Evolutionary conservation across 2,329 filamentous ascomycete genomes (phyloP).

Genomic region (Aspergillus sp.): DNA sequence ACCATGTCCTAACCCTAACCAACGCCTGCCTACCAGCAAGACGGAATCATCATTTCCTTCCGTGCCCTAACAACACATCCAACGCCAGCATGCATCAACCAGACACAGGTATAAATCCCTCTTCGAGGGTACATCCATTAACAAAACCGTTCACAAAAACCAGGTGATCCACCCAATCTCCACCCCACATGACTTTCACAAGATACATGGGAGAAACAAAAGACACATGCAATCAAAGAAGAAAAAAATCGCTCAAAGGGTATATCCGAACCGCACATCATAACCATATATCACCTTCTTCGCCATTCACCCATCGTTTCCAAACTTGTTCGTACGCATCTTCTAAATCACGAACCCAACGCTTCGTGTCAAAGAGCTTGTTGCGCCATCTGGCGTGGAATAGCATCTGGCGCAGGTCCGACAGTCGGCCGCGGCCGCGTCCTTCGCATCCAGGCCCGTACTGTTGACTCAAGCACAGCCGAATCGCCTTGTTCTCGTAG

Average conservation of each 20-base stretch:
- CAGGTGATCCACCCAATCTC: constrained; percentile 1
- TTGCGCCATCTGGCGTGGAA: constrained; percentile 84
- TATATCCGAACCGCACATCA: constrained; percentile 39
- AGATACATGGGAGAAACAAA: constrained; percentile 1
- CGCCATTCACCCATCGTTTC: constrained; percentile 79
- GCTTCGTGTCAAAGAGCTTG: constrained; percentile 82
- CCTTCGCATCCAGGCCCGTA: constrained; percentile 51
- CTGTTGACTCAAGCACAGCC: constrained; percentile 61
- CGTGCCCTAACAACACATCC: constrained; percentile 7
- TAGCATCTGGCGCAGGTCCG: constrained; percentile 75
- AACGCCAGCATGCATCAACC: constrained; percentile 11
- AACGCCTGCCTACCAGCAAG: not conserved
- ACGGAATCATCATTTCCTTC: constrained; percentile 4
- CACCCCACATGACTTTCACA: not conserved
- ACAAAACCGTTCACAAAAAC: not conserved
- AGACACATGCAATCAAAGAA: constrained; percentile 5
- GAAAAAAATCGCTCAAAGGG: constrained; percentile 34
- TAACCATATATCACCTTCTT: constrained; percentile 92
- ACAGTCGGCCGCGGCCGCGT: constrained; percentile 62
- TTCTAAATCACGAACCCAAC: constrained; percentile 91
- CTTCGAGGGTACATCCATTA: not conserved
- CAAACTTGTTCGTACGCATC: constrained; percentile 85
- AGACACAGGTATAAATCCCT: not conserved
- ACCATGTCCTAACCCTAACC: no score
- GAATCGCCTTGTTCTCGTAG: constrained; percentile 77